Evolutionary conservation across 805 yeast species (phyloP).

Genomic region (Hanseniaspora osmophila): DNA sequence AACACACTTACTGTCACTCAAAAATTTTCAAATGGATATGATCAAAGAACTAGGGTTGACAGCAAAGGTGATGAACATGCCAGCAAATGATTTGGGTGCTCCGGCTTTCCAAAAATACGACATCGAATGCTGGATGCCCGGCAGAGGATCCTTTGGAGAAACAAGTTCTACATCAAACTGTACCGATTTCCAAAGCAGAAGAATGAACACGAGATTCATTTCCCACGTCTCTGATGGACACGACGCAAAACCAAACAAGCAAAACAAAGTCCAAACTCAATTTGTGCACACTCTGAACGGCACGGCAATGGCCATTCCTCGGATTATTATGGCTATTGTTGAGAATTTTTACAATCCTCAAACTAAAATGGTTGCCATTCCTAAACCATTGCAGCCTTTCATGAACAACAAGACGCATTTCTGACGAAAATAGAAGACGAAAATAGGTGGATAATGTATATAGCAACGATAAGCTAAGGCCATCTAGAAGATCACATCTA

Average conservation of each 20-base stretch:
- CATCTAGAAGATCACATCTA: too few species aligned
- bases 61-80: slow-evolving; percentile 79
- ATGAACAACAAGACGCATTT: slow-evolving; percentile 48
- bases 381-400: slow-evolving; percentile 49
- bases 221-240: slow-evolving; percentile 10
- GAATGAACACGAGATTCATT: slow-evolving; percentile 55
- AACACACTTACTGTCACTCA: slow-evolving; percentile 42
- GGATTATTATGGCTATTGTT: slow-evolving; percentile 77
- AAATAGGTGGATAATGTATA: not conserved
- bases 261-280: slow-evolving; percentile 10
- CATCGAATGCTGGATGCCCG: slow-evolving; percentile 97
- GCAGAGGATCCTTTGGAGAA: slow-evolving; percentile 87
- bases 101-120: slow-evolving; percentile 88
- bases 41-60: slow-evolving; percentile 55
- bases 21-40: slow-evolving; percentile 49
- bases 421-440: too few species aligned
- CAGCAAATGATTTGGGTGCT: slow-evolving; percentile 79
- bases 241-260: slow-evolving; percentile 18
- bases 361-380: slow-evolving; percentile 42
- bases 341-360: slow-evolving; percentile 66
- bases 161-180: slow-evolving; percentile 85
- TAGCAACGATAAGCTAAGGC: too few species aligned
- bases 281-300: slow-evolving; percentile 83
- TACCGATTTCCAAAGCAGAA: slow-evolving; percentile 76
- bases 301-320: slow-evolving; percentile 89